phyloP scores from a whole-genome alignment of 257 asterid species.

The Fraxinus pennsylvanica region DNA sequence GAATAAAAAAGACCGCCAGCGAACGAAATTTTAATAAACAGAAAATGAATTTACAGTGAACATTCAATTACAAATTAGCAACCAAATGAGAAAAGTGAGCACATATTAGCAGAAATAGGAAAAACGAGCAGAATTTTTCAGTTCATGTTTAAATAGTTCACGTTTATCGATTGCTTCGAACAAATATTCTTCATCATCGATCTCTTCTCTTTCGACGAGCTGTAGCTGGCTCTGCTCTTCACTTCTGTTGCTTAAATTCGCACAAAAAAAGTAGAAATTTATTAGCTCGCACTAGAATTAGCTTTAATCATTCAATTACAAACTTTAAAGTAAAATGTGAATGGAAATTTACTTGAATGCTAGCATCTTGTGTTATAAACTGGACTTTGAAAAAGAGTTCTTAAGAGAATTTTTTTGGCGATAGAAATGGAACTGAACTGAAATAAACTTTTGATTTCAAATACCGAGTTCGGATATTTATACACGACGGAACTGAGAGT shows the following conservation, averaged over 20 bases:
- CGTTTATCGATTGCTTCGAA: constrained; percentile 97
- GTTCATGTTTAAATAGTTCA: constrained; percentile 16
- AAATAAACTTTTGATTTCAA: neutral
- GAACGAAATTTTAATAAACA: neutral
- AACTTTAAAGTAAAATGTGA: neutral
- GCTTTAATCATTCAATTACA: neutral
- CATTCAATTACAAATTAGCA: neutral
- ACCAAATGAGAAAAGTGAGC: neutral
- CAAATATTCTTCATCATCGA: constrained; percentile 91
- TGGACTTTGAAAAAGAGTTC: neutral
- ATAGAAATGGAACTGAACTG: neutral
- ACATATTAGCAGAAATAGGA: constrained; percentile 6
- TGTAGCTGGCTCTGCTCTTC: constrained; percentile 92
- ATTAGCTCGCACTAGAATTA: constrained; percentile 6
- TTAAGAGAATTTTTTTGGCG: neutral
- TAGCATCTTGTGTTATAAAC: constrained; percentile 41
- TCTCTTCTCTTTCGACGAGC: constrained; percentile 81
- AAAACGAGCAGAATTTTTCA: neutral
- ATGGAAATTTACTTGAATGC: constrained; percentile 64
- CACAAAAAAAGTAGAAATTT: constrained; percentile 14
- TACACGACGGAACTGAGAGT: neutral
- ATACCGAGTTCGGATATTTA: neutral
- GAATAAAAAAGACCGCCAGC: constrained; percentile 1
- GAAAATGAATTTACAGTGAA: neutral
- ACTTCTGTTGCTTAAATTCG: constrained; percentile 50